A percentile compares a stretch with the other conserved stretches of the same genome.
Conservation (phyloP, 805 yeast species). For the Barnettozyma sp. region DNA sequence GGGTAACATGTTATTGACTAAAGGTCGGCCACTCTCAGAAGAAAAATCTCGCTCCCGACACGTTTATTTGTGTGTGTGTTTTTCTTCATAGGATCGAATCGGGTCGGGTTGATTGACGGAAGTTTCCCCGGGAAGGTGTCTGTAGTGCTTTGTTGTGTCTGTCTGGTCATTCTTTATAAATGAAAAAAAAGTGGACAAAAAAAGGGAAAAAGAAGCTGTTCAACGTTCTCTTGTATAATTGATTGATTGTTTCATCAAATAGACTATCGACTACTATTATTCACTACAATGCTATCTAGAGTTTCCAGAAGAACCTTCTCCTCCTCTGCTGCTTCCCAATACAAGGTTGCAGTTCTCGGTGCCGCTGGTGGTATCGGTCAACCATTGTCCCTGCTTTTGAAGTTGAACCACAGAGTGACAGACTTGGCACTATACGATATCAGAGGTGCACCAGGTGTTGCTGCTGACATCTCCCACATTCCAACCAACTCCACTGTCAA, state of each 20-base stretch:
- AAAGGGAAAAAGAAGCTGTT: too few relatives aligned
- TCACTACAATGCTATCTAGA: slow-evolving; percentile 2
- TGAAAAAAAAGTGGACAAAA: too few relatives aligned
- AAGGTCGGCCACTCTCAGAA: too few relatives aligned
- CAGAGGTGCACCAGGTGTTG: slow-evolving; percentile 93
- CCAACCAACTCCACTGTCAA: slow-evolving; percentile 86
- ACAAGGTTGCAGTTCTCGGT: slow-evolving; percentile 4
- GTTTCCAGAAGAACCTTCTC: slow-evolving; percentile 5
- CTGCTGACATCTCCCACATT: slow-evolving; percentile 90
- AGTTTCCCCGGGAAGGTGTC: too few relatives aligned
- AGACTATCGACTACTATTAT: background rate
- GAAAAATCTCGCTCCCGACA: too few relatives aligned
- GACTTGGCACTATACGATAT: slow-evolving; percentile 82
- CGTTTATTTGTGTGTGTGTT: too few relatives aligned
- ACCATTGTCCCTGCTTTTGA: slow-evolving; percentile 75
- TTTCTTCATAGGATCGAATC: too few relatives aligned
- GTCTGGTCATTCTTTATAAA: too few relatives aligned
- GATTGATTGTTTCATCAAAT: background rate
- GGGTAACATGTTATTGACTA: too few relatives aligned
- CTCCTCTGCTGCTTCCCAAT: slow-evolving; percentile 6
- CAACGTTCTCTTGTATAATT: too few relatives aligned
- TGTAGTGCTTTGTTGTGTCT: too few relatives aligned
- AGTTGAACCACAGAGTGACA: slow-evolving; percentile 83
- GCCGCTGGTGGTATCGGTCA: slow-evolving; percentile 90
- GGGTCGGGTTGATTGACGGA: too few relatives aligned